Evolutionary conservation across 2,329 filamentous ascomycete genomes (phyloP).

Genomic region (Aspergillus sp.): DNA sequence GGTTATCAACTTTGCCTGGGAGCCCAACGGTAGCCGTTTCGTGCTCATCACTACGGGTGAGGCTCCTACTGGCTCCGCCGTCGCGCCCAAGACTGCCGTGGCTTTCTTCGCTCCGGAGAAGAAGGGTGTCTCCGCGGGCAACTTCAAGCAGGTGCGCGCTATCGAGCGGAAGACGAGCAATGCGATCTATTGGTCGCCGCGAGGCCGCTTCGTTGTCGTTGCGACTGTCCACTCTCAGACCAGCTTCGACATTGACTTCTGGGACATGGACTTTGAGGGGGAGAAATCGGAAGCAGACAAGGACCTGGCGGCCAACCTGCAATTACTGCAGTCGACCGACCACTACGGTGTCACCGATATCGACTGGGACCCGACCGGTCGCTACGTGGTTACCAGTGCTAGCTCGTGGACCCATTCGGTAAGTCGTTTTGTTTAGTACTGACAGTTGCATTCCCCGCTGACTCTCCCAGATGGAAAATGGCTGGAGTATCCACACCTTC

Average conservation of each 20-base stretch:
- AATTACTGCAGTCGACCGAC: constrained; percentile 85
- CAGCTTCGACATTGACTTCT: constrained; percentile 94
- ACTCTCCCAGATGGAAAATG: constrained; percentile 79
- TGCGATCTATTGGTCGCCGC: constrained; percentile 97
- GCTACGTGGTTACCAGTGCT: constrained; percentile 87
- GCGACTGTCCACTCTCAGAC: constrained; percentile 88
- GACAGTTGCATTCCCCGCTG: constrained; percentile 13
- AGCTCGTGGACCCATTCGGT: constrained; percentile 93
- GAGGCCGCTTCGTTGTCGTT: constrained; percentile 87
- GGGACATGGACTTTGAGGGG: constrained; percentile 94
- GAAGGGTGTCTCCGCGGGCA: constrained; percentile 73
- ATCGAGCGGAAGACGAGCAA: constrained; percentile 99
- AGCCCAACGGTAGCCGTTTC: constrained; percentile 94
- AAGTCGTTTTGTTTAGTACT: constrained; percentile 35
- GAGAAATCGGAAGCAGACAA: constrained; percentile 91
- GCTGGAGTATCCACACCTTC: constrained; percentile 97
- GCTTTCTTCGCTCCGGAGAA: constrained; percentile 97
- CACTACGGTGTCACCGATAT: constrained; percentile 98
- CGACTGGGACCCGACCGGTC: constrained; percentile 94
- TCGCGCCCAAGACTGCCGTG: constrained; percentile 86
- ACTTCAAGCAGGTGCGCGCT: constrained; percentile 93
- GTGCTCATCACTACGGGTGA: constrained; percentile 94
- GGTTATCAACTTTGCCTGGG: constrained; percentile 99
- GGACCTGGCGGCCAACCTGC: constrained; percentile 86
- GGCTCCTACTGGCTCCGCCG: constrained; percentile 64